Conservation (phyloP, 305 asterid genomes). For the Fraxinus sp. region DNA sequence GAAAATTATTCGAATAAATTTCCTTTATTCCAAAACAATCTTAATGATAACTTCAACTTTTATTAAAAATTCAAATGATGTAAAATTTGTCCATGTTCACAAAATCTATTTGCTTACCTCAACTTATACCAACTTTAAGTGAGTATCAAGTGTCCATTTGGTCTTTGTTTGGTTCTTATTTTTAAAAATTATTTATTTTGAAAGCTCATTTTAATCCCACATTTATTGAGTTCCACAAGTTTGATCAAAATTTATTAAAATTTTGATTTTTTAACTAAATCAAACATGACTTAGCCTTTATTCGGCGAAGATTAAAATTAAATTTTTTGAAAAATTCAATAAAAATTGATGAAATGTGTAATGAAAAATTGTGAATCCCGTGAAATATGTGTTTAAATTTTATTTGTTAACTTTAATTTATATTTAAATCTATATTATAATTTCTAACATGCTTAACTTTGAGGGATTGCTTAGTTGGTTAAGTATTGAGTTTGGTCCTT, state of each 20-base stretch:
- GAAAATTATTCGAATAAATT: background rate
- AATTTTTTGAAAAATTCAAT: background rate
- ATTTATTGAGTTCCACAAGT: background rate
- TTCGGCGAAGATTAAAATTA: too few species aligned
- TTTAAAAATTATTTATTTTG: background rate
- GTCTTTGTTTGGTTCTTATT: background rate
- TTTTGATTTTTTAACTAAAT: background rate
- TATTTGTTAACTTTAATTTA: too few species aligned
- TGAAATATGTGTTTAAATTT: background rate
- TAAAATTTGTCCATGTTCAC: background rate
- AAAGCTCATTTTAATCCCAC: background rate
- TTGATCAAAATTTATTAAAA: background rate
- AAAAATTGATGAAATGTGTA: background rate
- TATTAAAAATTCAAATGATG: background rate
- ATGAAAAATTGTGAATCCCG: background rate
- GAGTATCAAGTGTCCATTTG: background rate
- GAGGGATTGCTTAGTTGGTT: too few species aligned
- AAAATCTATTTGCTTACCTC: background rate
- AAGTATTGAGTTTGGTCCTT: too few species aligned
- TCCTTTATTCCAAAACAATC: background rate
- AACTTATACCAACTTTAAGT: background rate
- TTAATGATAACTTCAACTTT: background rate
- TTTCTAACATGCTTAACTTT: background rate
- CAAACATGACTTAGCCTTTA: background rate
- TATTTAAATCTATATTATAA: too few species aligned